Conservation (phyloP, 257 asterid genomes). For the Solanum habrochaites region DNA sequence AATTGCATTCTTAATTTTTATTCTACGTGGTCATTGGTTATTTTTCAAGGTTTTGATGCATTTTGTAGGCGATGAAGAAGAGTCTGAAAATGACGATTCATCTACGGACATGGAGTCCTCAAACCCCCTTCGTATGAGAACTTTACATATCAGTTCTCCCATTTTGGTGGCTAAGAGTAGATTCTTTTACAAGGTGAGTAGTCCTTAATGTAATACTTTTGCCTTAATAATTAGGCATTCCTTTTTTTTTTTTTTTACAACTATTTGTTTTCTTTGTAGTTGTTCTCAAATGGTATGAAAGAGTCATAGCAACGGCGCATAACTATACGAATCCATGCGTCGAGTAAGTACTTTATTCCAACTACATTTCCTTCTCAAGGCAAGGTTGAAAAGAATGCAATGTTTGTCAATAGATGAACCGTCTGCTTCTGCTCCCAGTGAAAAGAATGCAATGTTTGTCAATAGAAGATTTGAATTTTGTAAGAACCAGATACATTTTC, state of each 20-base stretch:
- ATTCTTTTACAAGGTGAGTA: conserved; percentile 53
- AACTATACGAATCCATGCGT: conserved; percentile 49
- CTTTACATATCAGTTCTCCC: conserved; percentile 76
- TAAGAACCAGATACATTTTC: background rate
- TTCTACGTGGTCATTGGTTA: background rate
- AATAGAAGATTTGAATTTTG: background rate
- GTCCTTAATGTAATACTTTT: background rate
- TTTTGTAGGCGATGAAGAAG: conserved; percentile 31
- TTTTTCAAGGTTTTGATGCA: background rate
- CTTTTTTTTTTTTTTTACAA: background rate
- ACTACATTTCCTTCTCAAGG: background rate
- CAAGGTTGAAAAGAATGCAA: background rate
- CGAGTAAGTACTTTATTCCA: conserved; percentile 34
- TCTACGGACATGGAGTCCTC: conserved; percentile 30
- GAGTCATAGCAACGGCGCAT: conserved; percentile 53
- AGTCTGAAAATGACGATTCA: conserved; percentile 11
- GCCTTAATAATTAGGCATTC: conserved; percentile 3
- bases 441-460: background rate
- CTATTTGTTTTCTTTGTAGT: conserved; percentile 16
- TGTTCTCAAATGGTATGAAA: conserved; percentile 66
- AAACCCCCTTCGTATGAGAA: conserved; percentile 27
- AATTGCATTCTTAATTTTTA: background rate
- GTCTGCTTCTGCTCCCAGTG: background rate
- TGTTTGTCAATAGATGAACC: background rate
- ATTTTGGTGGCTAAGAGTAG: conserved; percentile 85